Evolutionary conservation across 2,329 filamentous ascomycete genomes (phyloP), one percentile per base, ranked within the genome.

Genomic region (Tolypocladium nubicola): DNA sequence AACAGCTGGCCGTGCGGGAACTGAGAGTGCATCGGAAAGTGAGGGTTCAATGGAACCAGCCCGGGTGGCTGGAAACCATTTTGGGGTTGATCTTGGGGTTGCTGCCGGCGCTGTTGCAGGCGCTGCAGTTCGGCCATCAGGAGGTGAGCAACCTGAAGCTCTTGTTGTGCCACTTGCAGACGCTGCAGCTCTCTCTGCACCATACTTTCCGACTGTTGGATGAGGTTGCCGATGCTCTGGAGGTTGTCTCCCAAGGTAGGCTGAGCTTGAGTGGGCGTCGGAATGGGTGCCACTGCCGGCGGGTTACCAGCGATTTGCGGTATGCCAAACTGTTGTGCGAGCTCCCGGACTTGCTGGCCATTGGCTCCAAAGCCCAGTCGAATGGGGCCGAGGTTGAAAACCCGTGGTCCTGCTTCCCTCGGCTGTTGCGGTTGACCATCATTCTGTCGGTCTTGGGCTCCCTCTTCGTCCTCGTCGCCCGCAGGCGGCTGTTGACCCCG

Each of bases 341-440:
- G 75, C 61, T 89, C 85, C 57, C 84, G 80, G 39, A 89, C 79
- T 58, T 89, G 82, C 23, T 79, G 75, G 70, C 71, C 86, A 69
- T 71, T 87, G 76, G 89, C 85, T n/a, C 86, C 89, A 64, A 93
- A 89, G 0, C 87, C 89, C 26, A 94, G 75, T 35, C 88, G 78
- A 38, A 94, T 75, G 2, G 89, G 89, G 0, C 89, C 89, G 52
- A 94, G 73, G 63, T 89, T 87, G 64, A 87, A 85, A 57, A 89
- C 78, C 47, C 84, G 78, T 60, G 84, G 79, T 54, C 80, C 76
- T 14, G 67, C 70, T 14, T 62, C 62, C 37, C 61, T 60, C 39
- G 55, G 61, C 47, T 60, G 62, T 6, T 61, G 63, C 37, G 56
- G 58, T 23, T 62, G 63, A 30, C 49, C 60, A n/a, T 58, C 55